Evolutionary conservation across 495 filamentous ascomycete species (phyloP), one percentile per base, ranked within the genome.

Genomic region (Pseudevernia furfuracea): DNA sequence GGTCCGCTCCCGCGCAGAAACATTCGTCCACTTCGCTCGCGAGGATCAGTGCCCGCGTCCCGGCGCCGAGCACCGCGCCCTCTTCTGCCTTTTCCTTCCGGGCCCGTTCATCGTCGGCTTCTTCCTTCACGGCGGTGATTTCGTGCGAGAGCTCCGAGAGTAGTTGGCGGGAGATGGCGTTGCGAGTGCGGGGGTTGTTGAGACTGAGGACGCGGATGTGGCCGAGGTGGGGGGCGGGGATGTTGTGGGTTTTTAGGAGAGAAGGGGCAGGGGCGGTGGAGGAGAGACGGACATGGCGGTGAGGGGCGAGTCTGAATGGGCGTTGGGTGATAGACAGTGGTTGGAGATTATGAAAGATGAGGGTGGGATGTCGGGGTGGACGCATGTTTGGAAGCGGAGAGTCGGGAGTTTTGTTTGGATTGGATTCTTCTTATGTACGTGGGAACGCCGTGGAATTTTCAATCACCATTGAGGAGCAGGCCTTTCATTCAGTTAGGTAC

Each of bases 1-100:
- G 74, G 68, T 98, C 93, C 2, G 94, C 94, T 38, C 94, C 94
- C 0, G 95, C 91, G 76, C 93, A 97, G 76, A 98, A 98, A 60
- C 84, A 85, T 4, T 82, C 78, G 49, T 96, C 90, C 23, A 87
- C 78, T 10, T 88, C 89, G 67, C 87, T 91, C 17, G 87, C 87
- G 3, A 97, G 65, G 25, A 97, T 83, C 68, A 98, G 69, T 1
- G 87, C 91, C 52, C 94, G 77, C 12, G 92, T 96, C 0, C 79
- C 78, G 0, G 77, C 76, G n/a, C 73, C 77, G 48, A 79, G 25
- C 37, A 75, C 75, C 4, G 73, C 62, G 3, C 76, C 77, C 11
- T 74, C 75, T 0, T 71, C 68, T 23, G 75, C 77, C 32, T 76
- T 77, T 44, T 78, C 80, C 15, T 63, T 71, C 30, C 69, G 68